phyloP scores from a whole-genome alignment of 495 filamentous ascomycete species.

The Penicillium atrosanguineum region DNA sequence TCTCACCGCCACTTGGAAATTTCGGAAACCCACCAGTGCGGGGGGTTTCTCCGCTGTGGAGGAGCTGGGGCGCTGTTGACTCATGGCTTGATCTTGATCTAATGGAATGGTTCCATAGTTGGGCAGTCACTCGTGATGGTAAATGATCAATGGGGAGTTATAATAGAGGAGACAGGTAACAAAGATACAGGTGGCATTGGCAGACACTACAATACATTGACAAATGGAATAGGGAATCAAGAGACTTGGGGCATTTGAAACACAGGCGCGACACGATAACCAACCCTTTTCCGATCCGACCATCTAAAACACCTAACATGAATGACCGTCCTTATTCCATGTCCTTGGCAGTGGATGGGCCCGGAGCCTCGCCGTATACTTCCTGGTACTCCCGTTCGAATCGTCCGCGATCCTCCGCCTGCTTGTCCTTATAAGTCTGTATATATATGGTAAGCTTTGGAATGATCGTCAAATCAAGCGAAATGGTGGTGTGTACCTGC shows the following conservation, averaged over 20 bases:
- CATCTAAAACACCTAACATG: slow-evolving; percentile 5
- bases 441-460: neutral
- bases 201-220: slow-evolving; percentile 21
- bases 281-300: slow-evolving; percentile 5
- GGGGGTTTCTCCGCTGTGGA: slow-evolving; percentile 16
- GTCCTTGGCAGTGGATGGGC: neutral
- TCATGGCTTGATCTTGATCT: neutral
- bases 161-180: neutral
- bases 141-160: neutral
- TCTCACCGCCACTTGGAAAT: slow-evolving; percentile 28
- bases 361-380: slow-evolving; percentile 30
- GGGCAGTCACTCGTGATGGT: neutral
- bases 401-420: slow-evolving; percentile 24
- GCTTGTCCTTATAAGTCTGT: slow-evolving; percentile 28
- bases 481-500: slow-evolving; percentile 40
- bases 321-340: neutral
- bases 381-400: slow-evolving; percentile 33
- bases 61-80: slow-evolving; percentile 4
- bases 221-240: slow-evolving; percentile 19
- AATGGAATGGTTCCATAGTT: neutral
- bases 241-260: slow-evolving; percentile 6
- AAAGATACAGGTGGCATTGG: slow-evolving; percentile 1
- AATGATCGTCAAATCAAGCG: neutral
- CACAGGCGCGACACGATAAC: slow-evolving; percentile 2
- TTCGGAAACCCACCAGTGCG: slow-evolving; percentile 8